Percentiles rank a stretch among this genome's conserved stretches.
Conservation (phyloP, 257 asterid species). For the Fraxinus americana region DNA sequence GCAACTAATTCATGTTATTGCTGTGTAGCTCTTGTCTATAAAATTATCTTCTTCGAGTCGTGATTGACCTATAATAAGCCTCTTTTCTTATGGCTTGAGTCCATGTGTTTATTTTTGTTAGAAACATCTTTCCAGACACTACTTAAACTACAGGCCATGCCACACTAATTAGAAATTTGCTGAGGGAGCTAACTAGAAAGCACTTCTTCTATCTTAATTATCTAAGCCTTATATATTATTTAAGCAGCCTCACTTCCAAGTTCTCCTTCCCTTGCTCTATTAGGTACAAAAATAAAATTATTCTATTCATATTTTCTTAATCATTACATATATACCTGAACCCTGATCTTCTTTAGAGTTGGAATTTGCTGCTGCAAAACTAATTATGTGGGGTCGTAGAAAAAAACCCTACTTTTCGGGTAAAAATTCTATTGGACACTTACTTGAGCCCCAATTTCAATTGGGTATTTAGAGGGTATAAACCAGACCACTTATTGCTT, state of each 20-base stretch:
- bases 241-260: no score
- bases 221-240: no score
- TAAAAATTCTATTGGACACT: background rate
- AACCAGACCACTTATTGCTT: background rate
- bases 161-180: background rate
- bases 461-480: background rate
- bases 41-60: no score
- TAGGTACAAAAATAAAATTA: background rate
- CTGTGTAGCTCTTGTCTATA: no score
- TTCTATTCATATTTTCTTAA: background rate
- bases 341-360: no score
- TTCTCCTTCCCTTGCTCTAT: background rate
- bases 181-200: background rate
- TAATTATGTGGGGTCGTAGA: background rate
- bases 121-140: background rate
- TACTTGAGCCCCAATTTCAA: background rate
- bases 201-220: background rate
- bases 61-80: no score
- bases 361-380: no score
- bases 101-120: no score
- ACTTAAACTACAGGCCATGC: background rate
- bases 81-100: no score
- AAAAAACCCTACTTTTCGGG: background rate
- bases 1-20: no score
- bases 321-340: no score